Evolutionary conservation across 176 grass and related monocot species (phyloP).

Genomic region (Oryza rufipogon): DNA sequence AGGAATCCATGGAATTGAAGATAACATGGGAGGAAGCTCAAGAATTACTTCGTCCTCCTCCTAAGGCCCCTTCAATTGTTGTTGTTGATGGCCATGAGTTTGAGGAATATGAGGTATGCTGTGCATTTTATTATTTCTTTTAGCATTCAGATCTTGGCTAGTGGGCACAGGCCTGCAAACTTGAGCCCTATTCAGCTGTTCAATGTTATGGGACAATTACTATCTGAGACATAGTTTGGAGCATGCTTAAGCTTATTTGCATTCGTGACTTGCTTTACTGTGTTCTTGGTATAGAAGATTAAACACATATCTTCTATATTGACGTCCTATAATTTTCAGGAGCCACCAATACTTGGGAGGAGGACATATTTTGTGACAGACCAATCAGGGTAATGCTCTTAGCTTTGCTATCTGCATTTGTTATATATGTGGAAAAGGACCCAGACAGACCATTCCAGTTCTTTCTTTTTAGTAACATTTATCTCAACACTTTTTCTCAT

Average conservation of each 20-base stretch:
- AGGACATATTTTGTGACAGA: constrained; percentile 74
- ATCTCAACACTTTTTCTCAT: constrained; percentile 7
- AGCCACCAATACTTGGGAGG: constrained; percentile 89
- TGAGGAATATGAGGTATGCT: constrained; percentile 92
- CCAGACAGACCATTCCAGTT: not conserved
- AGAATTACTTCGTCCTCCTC: constrained; percentile 83
- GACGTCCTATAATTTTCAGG: constrained; percentile 64
- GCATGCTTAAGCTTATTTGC: constrained; percentile 1
- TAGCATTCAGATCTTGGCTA: not conserved
- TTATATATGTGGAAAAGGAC: constrained; percentile 12
- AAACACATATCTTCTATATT: constrained; percentile 25
- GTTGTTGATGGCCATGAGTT: constrained; percentile 88
- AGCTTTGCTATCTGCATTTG: not conserved
- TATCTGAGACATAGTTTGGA: not conserved
- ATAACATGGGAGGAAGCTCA: constrained; percentile 99
- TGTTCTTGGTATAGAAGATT: constrained; percentile 24
- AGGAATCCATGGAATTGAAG: constrained; percentile 98
- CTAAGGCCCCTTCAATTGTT: constrained; percentile 67
- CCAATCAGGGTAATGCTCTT: constrained; percentile 71
- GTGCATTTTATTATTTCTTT: constrained; percentile 1
- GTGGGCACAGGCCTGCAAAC: not conserved
- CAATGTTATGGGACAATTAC: not conserved
- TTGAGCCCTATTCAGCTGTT: constrained; percentile 10
- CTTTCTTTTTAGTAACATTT: not conserved
- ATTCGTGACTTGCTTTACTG: not conserved